phyloP scores from a whole-genome alignment of 169 alveolate species.

The Eimeria sp. region DNA sequence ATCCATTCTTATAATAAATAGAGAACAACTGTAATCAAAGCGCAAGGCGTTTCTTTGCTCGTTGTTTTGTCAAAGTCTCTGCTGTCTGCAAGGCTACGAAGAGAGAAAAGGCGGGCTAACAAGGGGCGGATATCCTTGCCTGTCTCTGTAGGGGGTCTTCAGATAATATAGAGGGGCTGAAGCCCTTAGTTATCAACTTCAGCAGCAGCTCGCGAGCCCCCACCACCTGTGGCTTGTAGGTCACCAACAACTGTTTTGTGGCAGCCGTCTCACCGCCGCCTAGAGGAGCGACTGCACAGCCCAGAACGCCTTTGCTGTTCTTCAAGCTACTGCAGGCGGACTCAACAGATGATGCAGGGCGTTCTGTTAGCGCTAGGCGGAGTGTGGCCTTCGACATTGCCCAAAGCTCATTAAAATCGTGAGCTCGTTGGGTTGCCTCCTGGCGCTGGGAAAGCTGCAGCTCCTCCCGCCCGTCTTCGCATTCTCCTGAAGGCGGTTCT shows the following conservation, averaged over 20 bases:
- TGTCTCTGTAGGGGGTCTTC: slow-evolving; percentile 54
- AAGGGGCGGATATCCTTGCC: not conserved
- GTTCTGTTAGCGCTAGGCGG: not conserved
- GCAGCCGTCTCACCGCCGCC: not conserved
- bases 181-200: slow-evolving; percentile 14
- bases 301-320: slow-evolving; percentile 39
- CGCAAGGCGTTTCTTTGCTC: not conserved
- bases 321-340: slow-evolving; percentile 35
- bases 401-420: not conserved
- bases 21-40: not conserved
- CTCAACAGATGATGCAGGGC: not conserved
- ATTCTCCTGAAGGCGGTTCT: not conserved
- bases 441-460: not conserved
- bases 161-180: not conserved
- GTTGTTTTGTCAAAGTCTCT: not conserved
- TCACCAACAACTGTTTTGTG: slow-evolving; percentile 17
- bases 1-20: no score
- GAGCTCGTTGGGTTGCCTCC: not conserved
- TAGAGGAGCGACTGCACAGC: slow-evolving; percentile 16
- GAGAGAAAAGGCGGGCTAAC: not conserved
- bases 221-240: slow-evolving; percentile 51
- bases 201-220: slow-evolving; percentile 45
- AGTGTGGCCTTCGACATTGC: slow-evolving; percentile 35
- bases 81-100: not conserved
- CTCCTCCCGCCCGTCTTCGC: not conserved